Evolutionary conservation across 805 yeast species (phyloP).

Genomic region (Metschnikowia bowlesiae): DNA sequence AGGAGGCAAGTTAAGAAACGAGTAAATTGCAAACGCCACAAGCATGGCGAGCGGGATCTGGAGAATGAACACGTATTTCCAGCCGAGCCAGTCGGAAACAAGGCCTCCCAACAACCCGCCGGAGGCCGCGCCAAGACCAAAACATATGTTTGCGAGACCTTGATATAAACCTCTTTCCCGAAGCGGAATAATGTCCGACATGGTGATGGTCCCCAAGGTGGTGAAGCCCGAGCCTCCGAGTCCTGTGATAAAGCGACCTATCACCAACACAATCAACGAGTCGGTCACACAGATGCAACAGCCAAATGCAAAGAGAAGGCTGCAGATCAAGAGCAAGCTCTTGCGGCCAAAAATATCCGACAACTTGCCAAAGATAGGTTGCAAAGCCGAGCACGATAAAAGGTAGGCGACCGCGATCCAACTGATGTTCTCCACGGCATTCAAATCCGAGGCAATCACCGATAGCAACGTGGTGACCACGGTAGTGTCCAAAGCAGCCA

Average conservation of each 20-base stretch:
- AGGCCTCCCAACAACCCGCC: constrained; percentile 50
- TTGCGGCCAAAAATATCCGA: constrained; percentile 72
- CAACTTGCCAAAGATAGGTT: constrained; percentile 67
- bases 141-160: constrained; percentile 74
- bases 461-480: constrained; percentile 63
- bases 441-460: constrained; percentile 63
- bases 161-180: constrained; percentile 78
- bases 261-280: constrained; percentile 44
- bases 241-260: constrained; percentile 73
- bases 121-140: constrained; percentile 60
- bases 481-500: constrained; percentile 66
- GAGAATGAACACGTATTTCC: constrained; percentile 41
- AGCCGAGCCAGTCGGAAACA: constrained; percentile 51
- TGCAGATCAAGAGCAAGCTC: constrained; percentile 47
- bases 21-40: constrained; percentile 35
- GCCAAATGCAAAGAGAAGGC: constrained; percentile 52
- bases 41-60: constrained; percentile 42
- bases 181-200: constrained; percentile 72
- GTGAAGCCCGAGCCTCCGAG: constrained; percentile 90
- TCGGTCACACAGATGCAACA: constrained; percentile 52
- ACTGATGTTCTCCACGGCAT: constrained; percentile 57
- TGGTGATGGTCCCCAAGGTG: constrained; percentile 67
- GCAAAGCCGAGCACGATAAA: constrained; percentile 66
- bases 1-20: constrained; percentile 44
- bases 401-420: constrained; percentile 75